Conservation (phyloP, 1,284 basidiomycete species). For the Thecaphora frezii region DNA sequence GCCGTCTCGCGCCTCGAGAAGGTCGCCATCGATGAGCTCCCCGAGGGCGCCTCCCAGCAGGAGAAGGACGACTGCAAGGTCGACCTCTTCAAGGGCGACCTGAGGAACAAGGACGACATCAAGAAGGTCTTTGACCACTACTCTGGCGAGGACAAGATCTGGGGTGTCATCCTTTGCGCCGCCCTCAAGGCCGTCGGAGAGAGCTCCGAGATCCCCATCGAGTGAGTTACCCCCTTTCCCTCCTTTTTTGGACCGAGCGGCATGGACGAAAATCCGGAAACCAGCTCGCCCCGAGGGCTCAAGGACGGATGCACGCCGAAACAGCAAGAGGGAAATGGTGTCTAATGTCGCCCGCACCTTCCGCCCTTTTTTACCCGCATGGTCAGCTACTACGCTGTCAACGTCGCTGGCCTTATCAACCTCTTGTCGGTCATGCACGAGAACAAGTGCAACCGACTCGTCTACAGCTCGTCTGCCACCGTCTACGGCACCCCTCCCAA, state of each 20-base stretch:
- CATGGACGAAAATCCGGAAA: background rate
- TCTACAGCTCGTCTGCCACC: slow-evolving; percentile 98
- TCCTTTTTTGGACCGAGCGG: no score
- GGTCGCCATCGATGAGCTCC: slow-evolving; percentile 72
- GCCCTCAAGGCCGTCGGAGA: slow-evolving; percentile 98
- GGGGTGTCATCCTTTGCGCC: slow-evolving; percentile 94
- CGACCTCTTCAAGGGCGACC: slow-evolving; percentile 63
- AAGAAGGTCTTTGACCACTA: slow-evolving; percentile 46
- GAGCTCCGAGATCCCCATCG: slow-evolving; percentile 88
- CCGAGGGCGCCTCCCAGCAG: slow-evolving; percentile 67
- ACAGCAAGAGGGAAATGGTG: no score
- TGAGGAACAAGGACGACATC: slow-evolving; percentile 47
- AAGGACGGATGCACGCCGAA: no score
- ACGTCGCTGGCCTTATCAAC: slow-evolving; percentile 54
- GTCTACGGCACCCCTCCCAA: slow-evolving; percentile 91
- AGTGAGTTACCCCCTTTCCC: slow-evolving; percentile 86
- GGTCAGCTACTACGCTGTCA: slow-evolving; percentile 58
- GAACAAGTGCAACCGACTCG: slow-evolving; percentile 78
- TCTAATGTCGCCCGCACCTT: no score
- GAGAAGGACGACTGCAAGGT: slow-evolving; percentile 75
- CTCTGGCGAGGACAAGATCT: slow-evolving; percentile 65
- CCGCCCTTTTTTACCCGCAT: no score
- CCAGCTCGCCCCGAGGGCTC: no score
- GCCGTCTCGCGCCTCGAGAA: slow-evolving; percentile 74
- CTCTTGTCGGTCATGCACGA: slow-evolving; percentile 69